Percentiles rank a stretch among this genome's conserved stretches.
Evolutionary conservation across 306 rosid species (phyloP).

Genomic region (Styphnolobium japonicum): DNA sequence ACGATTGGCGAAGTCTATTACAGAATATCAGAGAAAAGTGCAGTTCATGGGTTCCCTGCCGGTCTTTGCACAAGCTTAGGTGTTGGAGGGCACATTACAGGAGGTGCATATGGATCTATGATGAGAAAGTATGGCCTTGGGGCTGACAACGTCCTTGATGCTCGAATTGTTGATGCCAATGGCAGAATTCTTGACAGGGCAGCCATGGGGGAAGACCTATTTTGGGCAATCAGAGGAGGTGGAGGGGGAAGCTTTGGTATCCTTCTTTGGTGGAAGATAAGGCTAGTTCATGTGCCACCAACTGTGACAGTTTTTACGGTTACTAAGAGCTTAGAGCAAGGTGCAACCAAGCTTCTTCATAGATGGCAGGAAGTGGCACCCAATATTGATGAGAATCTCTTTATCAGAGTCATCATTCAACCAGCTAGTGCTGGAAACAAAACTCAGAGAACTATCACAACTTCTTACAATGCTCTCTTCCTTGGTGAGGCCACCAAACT

Average conservation of each 20-base stretch:
- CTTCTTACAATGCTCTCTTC: slow-evolving; percentile 36
- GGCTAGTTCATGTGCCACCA: slow-evolving; percentile 56
- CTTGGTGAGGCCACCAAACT: slow-evolving; percentile 46
- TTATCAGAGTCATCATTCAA: slow-evolving; percentile 40
- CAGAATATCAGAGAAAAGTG: slow-evolving; percentile 42
- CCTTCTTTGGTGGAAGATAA: slow-evolving; percentile 60
- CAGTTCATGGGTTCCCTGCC: slow-evolving; percentile 56
- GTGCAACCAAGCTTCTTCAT: slow-evolving; percentile 42
- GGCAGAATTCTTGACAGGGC: slow-evolving; percentile 54
- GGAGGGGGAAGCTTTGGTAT: slow-evolving; percentile 71
- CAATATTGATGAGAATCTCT: slow-evolving; percentile 48
- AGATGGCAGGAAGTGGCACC: slow-evolving; percentile 61
- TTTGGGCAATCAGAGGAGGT: slow-evolving; percentile 80
- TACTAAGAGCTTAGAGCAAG: slow-evolving; percentile 39
- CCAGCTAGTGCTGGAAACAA: slow-evolving; percentile 25
- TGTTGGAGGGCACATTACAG: slow-evolving; percentile 66
- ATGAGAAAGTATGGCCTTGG: slow-evolving; percentile 67
- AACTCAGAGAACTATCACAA: slow-evolving; percentile 30
- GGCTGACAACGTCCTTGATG: slow-evolving; percentile 59
- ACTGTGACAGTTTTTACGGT: slow-evolving; percentile 55
- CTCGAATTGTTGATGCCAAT: slow-evolving; percentile 45
- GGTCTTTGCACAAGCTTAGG: slow-evolving; percentile 57
- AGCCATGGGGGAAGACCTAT: slow-evolving; percentile 66
- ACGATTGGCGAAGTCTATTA: slow-evolving; percentile 61
- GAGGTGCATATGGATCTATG: slow-evolving; percentile 72